Percentiles rank a stretch among this genome's conserved stretches.
Evolutionary conservation across 1,284 basidiomycete genomes (phyloP).

Genomic region (Stygiomarasmius scandens): DNA sequence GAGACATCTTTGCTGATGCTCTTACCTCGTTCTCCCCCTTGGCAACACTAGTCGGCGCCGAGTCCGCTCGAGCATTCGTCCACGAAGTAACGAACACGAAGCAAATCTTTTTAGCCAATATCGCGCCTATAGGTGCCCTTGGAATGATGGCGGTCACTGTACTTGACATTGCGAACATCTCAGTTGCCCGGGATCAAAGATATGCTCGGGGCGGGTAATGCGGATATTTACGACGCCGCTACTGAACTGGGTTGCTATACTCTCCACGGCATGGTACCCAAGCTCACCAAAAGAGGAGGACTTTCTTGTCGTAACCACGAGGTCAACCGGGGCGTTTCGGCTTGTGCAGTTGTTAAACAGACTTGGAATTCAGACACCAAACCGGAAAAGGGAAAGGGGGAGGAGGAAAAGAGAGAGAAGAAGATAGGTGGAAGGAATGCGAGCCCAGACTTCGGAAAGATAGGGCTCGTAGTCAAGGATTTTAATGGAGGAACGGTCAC

Average conservation of each 20-base stretch:
- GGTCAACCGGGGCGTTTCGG: constrained; percentile 1
- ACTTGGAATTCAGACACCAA: background rate
- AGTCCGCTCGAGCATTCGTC: constrained; percentile 9
- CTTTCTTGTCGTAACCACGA: background rate
- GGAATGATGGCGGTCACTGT: constrained; percentile 14
- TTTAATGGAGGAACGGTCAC: too few species aligned
- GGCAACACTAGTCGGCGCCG: constrained; percentile 6
- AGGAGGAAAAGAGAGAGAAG: too few species aligned
- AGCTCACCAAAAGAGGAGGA: constrained; percentile 3
- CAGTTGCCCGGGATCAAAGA: constrained; percentile 10
- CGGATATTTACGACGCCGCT: constrained; percentile 8
- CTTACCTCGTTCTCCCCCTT: constrained; percentile 12
- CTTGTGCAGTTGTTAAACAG: background rate
- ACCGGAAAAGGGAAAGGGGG: too few species aligned
- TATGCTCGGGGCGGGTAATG: constrained; percentile 7
- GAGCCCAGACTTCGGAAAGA: too few species aligned
- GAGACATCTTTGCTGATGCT: constrained; percentile 9
- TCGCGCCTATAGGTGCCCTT: constrained; percentile 12
- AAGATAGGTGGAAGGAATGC: too few species aligned
- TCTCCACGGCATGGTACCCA: background rate
- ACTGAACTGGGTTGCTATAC: constrained; percentile 1
- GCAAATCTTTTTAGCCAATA: background rate
- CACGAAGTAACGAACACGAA: constrained; percentile 12
- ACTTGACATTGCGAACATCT: constrained; percentile 2
- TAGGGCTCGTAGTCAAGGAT: too few species aligned